Conservation (phyloP, 441 rosid species). For the Metrosideros polymorpha region DNA sequence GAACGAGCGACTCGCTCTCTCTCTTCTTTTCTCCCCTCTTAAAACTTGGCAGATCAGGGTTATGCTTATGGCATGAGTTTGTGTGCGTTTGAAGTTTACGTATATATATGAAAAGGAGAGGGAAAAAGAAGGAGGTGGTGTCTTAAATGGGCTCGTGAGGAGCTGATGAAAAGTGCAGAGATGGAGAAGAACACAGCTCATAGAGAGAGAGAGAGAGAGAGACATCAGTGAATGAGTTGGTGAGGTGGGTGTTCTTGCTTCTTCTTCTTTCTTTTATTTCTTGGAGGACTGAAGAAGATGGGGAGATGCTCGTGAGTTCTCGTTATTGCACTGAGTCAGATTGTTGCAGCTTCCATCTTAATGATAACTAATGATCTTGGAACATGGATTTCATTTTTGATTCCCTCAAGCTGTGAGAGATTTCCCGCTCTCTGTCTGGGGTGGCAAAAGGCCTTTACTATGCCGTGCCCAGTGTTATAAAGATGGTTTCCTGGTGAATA, state of each 20-base stretch:
- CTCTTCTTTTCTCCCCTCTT: background rate
- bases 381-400: background rate
- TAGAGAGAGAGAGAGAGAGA: background rate
- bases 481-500: background rate
- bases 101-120: background rate
- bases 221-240: constrained; percentile 16
- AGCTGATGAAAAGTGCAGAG: constrained; percentile 13
- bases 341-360: background rate
- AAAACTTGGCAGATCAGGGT: background rate
- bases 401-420: background rate
- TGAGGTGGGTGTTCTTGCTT: constrained; percentile 10
- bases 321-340: constrained; percentile 19
- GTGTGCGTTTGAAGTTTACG: background rate
- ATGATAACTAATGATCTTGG: background rate
- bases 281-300: background rate
- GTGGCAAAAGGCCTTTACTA: background rate
- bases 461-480: background rate
- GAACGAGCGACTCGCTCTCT: background rate
- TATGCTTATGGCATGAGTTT: background rate
- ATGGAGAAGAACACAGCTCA: constrained; percentile 7
- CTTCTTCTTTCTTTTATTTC: background rate
- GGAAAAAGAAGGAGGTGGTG: background rate
- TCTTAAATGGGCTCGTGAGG: constrained; percentile 69
- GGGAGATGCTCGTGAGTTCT: constrained; percentile 57
- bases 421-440: background rate